A percentile compares a stretch with the other conserved stretches of the same genome.
Conservation (phyloP, 2,329 filamentous ascomycete genomes). For the Diaporthe velutina region DNA sequence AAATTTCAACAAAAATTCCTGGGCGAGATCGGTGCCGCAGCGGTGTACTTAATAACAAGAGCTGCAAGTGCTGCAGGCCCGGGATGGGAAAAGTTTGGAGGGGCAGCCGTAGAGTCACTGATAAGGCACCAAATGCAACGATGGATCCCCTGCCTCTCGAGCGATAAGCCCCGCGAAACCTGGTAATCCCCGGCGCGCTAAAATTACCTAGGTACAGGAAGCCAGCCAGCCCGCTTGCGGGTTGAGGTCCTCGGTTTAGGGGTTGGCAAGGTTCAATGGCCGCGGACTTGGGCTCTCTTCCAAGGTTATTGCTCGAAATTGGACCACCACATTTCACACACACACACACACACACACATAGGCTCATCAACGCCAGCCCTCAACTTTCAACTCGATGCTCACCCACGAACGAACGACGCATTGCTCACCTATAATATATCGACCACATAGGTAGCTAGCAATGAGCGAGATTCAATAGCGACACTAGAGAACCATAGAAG, state of each 20-base stretch:
- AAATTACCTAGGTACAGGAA: background rate
- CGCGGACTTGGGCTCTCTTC: background rate
- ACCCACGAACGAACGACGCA: background rate
- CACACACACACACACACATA: too few species aligned
- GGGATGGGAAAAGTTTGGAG: slow-evolving; percentile 34
- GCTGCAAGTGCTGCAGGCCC: slow-evolving; percentile 22
- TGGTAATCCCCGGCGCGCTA: slow-evolving; percentile 8
- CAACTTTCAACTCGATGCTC: background rate
- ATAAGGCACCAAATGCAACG: slow-evolving; percentile 24
- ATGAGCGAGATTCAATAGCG: slow-evolving; percentile 11
- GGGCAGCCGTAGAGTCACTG: slow-evolving; percentile 28
- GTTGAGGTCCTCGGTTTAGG: background rate
- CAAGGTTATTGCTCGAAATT: slow-evolving; percentile 15
- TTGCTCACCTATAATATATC: slow-evolving; percentile 12
- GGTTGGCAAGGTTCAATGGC: slow-evolving; percentile 11
- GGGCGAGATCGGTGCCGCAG: slow-evolving; percentile 39
- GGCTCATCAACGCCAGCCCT: background rate
- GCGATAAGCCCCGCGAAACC: slow-evolving; percentile 36
- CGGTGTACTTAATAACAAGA: slow-evolving; percentile 25
- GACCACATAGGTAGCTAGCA: background rate
- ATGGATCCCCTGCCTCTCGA: background rate
- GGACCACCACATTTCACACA: background rate
- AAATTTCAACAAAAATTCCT: slow-evolving; percentile 35
- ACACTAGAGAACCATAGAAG: background rate
- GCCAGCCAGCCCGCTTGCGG: background rate